phyloP scores from a whole-genome alignment of 75 land plant species.

The Ceratopteris richardii region DNA sequence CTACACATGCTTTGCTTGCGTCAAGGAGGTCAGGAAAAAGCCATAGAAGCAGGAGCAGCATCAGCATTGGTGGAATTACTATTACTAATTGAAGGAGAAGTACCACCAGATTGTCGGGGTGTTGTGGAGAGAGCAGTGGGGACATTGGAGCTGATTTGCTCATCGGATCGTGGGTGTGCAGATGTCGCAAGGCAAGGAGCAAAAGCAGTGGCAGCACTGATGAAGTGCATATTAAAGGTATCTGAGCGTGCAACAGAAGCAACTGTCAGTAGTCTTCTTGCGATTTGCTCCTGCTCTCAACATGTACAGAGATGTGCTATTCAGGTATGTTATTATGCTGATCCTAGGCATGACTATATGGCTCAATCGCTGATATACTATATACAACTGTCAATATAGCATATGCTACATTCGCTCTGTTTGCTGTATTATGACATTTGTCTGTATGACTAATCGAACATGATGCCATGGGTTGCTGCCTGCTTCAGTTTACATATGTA shows the following conservation, averaged over 20 bases:
- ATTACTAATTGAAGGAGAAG: not conserved
- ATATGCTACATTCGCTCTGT: too few species aligned
- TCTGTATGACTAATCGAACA: too few species aligned
- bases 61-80: conserved; percentile 23
- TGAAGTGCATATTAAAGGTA: conserved; percentile 31
- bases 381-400: too few species aligned
- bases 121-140: conserved; percentile 29
- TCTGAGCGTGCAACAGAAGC: conserved; percentile 28
- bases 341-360: too few species aligned
- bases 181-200: conserved; percentile 29
- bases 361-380: too few species aligned
- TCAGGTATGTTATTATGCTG: too few species aligned
- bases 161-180: conserved; percentile 43
- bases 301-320: conserved; percentile 63
- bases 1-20: conserved; percentile 26
- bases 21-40: conserved; percentile 14
- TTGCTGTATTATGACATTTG: too few species aligned
- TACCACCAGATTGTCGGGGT: not conserved
- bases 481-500: too few species aligned
- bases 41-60: conserved; percentile 27
- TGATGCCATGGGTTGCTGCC: too few species aligned
- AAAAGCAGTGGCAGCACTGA: conserved; percentile 26
- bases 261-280: conserved; percentile 29
- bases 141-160: conserved; percentile 38
- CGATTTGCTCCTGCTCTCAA: conserved; percentile 18